Evolutionary conservation across 768 basidiomycete species (phyloP).

Genomic region (Boletus insuetus): DNA sequence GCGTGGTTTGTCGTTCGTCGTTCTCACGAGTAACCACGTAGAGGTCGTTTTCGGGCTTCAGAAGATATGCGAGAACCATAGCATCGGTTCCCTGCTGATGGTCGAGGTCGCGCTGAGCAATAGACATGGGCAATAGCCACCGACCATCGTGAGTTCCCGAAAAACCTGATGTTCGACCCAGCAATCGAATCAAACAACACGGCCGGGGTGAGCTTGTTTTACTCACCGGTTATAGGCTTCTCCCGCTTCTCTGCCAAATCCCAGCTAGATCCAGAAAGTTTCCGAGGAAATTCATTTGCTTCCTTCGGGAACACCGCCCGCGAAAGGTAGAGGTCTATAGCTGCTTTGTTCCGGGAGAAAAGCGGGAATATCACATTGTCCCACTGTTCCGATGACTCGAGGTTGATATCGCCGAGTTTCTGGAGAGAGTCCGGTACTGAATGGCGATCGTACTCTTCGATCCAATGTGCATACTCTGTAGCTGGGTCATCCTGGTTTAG

Average conservation of each 20-base stretch:
- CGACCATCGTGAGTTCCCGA: conserved; percentile 53
- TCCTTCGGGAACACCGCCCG: too few relatives aligned
- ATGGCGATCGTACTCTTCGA: too few relatives aligned
- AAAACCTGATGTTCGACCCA: conserved; percentile 26
- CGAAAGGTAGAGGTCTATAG: background rate
- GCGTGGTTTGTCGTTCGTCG: too few relatives aligned
- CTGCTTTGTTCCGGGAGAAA: background rate
- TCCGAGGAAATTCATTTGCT: too few relatives aligned
- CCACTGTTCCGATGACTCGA: background rate
- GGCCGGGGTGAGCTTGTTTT: too few relatives aligned
- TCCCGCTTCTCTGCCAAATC: background rate
- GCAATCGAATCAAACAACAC: background rate
- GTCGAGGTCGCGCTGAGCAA: conserved; percentile 12
- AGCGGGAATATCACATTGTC: background rate
- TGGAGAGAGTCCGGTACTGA: too few relatives aligned
- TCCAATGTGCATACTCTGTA: too few relatives aligned
- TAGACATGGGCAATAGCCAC: conserved; percentile 14
- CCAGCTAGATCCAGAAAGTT: background rate
- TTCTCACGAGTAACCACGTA: too few relatives aligned
- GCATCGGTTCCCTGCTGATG: background rate
- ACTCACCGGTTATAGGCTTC: background rate
- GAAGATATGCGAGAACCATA: background rate
- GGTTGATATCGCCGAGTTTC: background rate
- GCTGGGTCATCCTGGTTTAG: too few relatives aligned
- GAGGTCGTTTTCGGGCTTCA: too few relatives aligned